Percentiles rank a stretch among this genome's conserved stretches.
Conservation (phyloP, 192 early-diverging fungal genomes). For the Backusella circina region DNA sequence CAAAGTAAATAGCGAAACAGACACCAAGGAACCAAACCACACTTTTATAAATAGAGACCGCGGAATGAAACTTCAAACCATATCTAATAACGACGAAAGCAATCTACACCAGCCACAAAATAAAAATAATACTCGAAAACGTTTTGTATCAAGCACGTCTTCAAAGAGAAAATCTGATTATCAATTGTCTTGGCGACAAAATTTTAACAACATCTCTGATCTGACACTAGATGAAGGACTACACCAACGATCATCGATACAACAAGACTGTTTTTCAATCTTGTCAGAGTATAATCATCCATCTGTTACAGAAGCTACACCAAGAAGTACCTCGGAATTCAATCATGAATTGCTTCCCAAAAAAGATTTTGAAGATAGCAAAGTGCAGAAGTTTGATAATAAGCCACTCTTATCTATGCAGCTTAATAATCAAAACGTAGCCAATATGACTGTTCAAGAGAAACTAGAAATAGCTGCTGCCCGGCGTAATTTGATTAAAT, state of each 20-base stretch:
- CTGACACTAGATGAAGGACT: neutral
- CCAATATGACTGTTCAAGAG: neutral
- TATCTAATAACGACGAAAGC: neutral
- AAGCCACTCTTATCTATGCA: neutral
- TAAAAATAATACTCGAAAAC: neutral
- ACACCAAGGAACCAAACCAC: neutral
- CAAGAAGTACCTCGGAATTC: neutral
- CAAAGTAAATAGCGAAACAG: neutral
- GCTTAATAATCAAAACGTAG: neutral
- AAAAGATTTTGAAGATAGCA: neutral
- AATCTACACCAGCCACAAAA: neutral
- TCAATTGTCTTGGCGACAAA: neutral
- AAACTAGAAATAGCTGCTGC: slow-evolving; percentile 5
- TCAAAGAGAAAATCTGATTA: neutral
- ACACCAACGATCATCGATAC: neutral
- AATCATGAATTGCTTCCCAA: neutral
- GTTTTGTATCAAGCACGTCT: neutral
- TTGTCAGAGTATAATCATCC: neutral
- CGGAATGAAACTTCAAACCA: neutral
- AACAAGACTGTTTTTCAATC: neutral
- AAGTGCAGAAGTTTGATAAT: neutral
- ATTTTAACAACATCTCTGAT: neutral
- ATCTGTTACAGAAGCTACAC: neutral
- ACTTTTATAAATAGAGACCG: neutral
- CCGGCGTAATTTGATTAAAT: neutral